Conservation (phyloP, 1,284 basidiomycete genomes). For the Cystobasidiaceae sp. region DNA sequence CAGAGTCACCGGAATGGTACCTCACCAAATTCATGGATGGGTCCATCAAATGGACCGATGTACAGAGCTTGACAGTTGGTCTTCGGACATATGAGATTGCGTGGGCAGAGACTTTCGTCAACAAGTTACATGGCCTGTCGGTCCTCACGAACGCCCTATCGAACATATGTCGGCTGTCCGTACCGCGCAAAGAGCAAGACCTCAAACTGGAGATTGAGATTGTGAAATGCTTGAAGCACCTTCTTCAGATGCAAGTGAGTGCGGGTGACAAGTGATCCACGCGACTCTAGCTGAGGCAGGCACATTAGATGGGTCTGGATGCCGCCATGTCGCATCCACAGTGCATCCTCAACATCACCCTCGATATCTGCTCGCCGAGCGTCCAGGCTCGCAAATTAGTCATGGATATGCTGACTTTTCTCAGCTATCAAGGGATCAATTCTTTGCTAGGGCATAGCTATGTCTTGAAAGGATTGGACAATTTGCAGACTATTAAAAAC, state of each 20-base stretch:
- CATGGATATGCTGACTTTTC: constrained; percentile 63
- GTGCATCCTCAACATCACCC: constrained; percentile 75
- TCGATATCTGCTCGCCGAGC: constrained; percentile 76
- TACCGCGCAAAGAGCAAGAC: constrained; percentile 59
- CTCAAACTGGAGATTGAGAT: constrained; percentile 76
- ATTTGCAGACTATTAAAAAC: constrained; percentile 56
- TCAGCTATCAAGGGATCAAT: constrained; percentile 51
- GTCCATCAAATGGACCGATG: constrained; percentile 74
- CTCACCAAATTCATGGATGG: constrained; percentile 82
- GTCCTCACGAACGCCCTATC: constrained; percentile 75
- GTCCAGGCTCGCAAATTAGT: constrained; percentile 74
- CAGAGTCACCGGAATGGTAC: constrained; percentile 55
- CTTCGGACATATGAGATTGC: constrained; percentile 73
- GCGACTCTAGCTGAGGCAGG: background rate
- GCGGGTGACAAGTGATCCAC: background rate
- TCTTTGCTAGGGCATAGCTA: constrained; percentile 48
- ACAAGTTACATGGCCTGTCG: constrained; percentile 71
- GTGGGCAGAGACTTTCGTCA: constrained; percentile 62
- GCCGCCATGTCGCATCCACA: constrained; percentile 73
- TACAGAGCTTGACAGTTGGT: constrained; percentile 69
- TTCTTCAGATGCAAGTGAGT: constrained; percentile 70
- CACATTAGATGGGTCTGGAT: constrained; percentile 60
- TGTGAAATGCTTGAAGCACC: constrained; percentile 77
- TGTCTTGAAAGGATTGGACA: constrained; percentile 52
- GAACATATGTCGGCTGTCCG: constrained; percentile 63